Evolutionary conservation across 1,139 yeast species (phyloP).

Genomic region (Candida dubliniensis): DNA sequence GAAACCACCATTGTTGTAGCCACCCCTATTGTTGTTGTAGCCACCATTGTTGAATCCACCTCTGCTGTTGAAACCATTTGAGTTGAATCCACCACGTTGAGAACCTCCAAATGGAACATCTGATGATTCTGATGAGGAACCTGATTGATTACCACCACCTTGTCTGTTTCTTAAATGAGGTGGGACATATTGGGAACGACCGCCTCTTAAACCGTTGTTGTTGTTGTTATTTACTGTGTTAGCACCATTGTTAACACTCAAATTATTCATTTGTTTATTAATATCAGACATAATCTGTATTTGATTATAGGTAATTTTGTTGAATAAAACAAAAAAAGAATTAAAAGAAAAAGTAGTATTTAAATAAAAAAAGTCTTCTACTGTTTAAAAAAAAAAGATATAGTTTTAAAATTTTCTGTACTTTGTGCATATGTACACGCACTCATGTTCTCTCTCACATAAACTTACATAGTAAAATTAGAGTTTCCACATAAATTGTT

Average conservation of each 20-base stretch:
- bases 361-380: not conserved
- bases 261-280: conserved; percentile 45
- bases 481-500: no score
- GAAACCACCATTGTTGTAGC: conserved; percentile 23
- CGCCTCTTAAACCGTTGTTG: conserved; percentile 15
- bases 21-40: conserved; percentile 22
- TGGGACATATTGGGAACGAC: conserved; percentile 55
- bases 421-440: no score
- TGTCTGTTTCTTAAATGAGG: conserved; percentile 59
- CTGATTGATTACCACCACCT: not conserved
- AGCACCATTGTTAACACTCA: conserved; percentile 33
- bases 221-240: conserved; percentile 11
- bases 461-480: not conserved
- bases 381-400: not conserved
- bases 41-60: conserved; percentile 24
- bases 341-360: not conserved
- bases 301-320: not conserved
- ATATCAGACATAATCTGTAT: conserved; percentile 37
- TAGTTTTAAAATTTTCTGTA: no score
- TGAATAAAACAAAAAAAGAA: conserved; percentile 2
- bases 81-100: conserved; percentile 13
- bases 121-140: not conserved
- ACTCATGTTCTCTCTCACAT: not conserved
- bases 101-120: conserved; percentile 16
- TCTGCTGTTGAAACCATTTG: conserved; percentile 19